Percentiles rank a stretch among this genome's conserved stretches.
Evolutionary conservation across 2,329 filamentous ascomycete species (phyloP).

Genomic region (Chalara sp.): DNA sequence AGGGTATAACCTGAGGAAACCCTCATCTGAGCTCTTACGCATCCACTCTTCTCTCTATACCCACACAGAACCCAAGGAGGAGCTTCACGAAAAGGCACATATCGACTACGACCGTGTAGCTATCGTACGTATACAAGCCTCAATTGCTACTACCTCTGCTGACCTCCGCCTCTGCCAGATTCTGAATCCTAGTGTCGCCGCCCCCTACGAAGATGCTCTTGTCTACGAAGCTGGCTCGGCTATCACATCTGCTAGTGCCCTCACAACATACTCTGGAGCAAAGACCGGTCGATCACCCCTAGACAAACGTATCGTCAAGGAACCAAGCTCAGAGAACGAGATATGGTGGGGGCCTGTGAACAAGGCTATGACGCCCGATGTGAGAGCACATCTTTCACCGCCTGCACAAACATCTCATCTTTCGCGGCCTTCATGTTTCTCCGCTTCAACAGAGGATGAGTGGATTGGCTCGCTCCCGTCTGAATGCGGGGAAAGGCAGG

Average conservation of each 20-base stretch:
- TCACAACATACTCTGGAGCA: constrained; percentile 95
- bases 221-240: constrained; percentile 96
- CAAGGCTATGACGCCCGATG: constrained; percentile 95
- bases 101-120: constrained; percentile 98
- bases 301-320: constrained; percentile 96
- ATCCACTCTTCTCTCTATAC: too few species aligned
- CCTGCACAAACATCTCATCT: not conserved
- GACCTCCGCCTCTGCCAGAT: constrained; percentile 35
- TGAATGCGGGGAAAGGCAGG: too few species aligned
- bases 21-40: too few species aligned
- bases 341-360: constrained; percentile 99
- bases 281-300: constrained; percentile 96
- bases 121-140: constrained; percentile 60
- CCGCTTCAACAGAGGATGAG: too few species aligned
- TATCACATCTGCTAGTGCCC: constrained; percentile 89
- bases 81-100: constrained; percentile 94
- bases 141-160: constrained; percentile 2
- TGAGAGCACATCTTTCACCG: constrained; percentile 46
- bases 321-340: constrained; percentile 79
- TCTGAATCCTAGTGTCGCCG: constrained; percentile 81
- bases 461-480: too few species aligned
- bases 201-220: constrained; percentile 97
- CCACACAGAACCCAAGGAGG: constrained; percentile 96
- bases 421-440: too few species aligned
- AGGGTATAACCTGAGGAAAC: too few species aligned